Evolutionary conservation across 305 asterid genomes (phyloP), one percentile per base, ranked within the genome.

Genomic region (Fraxinus xanthoxyloides): DNA sequence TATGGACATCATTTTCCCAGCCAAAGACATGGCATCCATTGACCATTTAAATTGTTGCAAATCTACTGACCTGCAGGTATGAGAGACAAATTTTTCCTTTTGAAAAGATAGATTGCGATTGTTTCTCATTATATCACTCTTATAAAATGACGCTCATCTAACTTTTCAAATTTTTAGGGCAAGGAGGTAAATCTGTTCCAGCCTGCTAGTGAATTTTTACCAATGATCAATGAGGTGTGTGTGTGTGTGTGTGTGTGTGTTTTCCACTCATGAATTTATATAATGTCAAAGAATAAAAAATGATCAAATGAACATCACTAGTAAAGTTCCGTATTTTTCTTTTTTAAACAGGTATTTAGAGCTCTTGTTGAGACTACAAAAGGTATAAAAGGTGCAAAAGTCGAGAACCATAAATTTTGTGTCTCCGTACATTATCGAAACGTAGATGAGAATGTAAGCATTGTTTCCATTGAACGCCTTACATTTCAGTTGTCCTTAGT

Each of bases 361-460:
- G 75, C 91, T 86, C 92, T 95, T 30, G 93, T 89, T 43, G 94
- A 91, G 85, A 90, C 85, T 36, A 84, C 92, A 19, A 92, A 91
- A 80, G 96, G 87, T 83, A 89, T 95, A n/a, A 76, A 89, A 85
- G 97, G 98, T 40, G 89, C 92, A 76, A 95, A 88, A 85, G 99
- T 93, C 67, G 99, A 95, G 90, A 90, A 95, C 88, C 95, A 95
- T 82, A 95, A 93, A 80, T 95, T 95, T 87, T 95, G 99, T 78
- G 86, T 85, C 82, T 91, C 97, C 73, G 95, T 95, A 79, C 98
- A 95, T 88, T 95, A 95, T 77, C 99, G 98, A 75, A 95, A 93
- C 36, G 98, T 92, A 72, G 98, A 92, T 79, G 92, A 90, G 89
- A 92, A 88, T 79, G 99, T 93, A 82, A 85, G 92, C 82, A 13